Evolutionary conservation across 2,329 filamentous ascomycete genomes (phyloP), one percentile per base, ranked within the genome.

Genomic region (Dactylellina drechsleri): DNA sequence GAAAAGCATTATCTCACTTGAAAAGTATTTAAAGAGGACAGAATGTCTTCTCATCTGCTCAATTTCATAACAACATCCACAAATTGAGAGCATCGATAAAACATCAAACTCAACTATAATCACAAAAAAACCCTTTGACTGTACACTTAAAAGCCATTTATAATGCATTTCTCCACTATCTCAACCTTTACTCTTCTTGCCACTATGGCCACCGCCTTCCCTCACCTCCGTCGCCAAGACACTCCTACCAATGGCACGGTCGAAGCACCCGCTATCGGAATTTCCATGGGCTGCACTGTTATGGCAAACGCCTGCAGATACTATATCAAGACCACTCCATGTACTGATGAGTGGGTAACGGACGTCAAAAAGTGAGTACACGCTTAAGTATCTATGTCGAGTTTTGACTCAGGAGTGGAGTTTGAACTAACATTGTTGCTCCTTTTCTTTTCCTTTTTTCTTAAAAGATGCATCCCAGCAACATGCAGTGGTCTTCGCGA

Each of bases 261-360:
- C 20, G 67, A 60, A 16, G 59, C 67, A 4, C 67, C 53, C 12
- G 45, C 67, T 13, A 72, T 60, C 13, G 54, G 67, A 1, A 56
- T 59, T 15, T 53, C 67, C 1, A 66, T 70, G 57, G 66, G 66
- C 10, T 72, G 59, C 40, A 65, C 53, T 4, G 26, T 66, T 20
- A 66, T 66, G 53, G 52, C 67, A 16, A 72, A 60, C 13, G 53
- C 60, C 15, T 72, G 67, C 23, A 65, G 60, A 13, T 59, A 65
- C 18, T 72, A 72, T 31, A 72, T 72, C 13, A 40, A 59, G 36
- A 47, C 40, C 40, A 18, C 59, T 8, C 67, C 56, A 36, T 72
- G 67, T 16, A 72, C 43, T 8, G 53, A 60, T 1, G 43, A 56
- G 20, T 72, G 67, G 59, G 60, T 72, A 15, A 23, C 31, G 0